phyloP scores from a whole-genome alignment of 2,329 filamentous ascomycete genomes.

The Ambrosiella xylebori region DNA sequence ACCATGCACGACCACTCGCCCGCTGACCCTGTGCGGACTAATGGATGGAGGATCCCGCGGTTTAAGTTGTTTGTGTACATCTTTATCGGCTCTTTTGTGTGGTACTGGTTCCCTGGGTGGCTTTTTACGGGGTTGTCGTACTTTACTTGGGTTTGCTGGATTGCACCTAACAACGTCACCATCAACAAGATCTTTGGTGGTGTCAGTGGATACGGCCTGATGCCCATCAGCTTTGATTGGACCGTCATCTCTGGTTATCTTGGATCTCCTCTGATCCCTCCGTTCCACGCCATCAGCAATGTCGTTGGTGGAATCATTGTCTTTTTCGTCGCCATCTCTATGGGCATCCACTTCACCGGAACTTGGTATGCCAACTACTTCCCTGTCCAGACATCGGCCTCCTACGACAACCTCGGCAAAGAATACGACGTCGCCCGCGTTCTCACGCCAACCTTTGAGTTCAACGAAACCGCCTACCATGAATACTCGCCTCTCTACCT shows the following conservation, averaged over 20 bases:
- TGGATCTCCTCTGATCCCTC: conserved; percentile 38
- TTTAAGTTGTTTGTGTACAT: conserved; percentile 40
- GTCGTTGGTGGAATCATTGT: conserved; percentile 35
- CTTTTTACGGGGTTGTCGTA: conserved; percentile 44
- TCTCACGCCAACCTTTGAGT: conserved; percentile 28
- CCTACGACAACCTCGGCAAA: conserved; percentile 38
- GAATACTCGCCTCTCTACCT: conserved; percentile 45
- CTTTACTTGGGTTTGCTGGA: conserved; percentile 46
- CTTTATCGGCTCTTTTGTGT: conserved; percentile 32
- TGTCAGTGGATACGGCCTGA: conserved; percentile 39
- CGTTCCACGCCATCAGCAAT: conserved; percentile 43
- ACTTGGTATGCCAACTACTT: conserved; percentile 34
- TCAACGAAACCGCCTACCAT: conserved; percentile 34
- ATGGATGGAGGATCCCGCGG: conserved; percentile 41
- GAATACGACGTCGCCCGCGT: conserved; percentile 35
- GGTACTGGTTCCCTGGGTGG: conserved; percentile 46
- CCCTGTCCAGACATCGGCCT: conserved; percentile 35
- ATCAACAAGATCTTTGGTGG: conserved; percentile 52
- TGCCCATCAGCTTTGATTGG: conserved; percentile 53
- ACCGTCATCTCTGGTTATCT: conserved; percentile 40
- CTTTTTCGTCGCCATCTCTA: conserved; percentile 30
- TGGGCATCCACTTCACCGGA: conserved; percentile 29
- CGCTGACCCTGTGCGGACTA: conserved; percentile 32
- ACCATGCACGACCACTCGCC: conserved; percentile 44
- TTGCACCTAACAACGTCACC: conserved; percentile 40